Evolutionary conservation across 2,329 filamentous ascomycete species (phyloP).

Genomic region (Pseudocercospora eumusae): DNA sequence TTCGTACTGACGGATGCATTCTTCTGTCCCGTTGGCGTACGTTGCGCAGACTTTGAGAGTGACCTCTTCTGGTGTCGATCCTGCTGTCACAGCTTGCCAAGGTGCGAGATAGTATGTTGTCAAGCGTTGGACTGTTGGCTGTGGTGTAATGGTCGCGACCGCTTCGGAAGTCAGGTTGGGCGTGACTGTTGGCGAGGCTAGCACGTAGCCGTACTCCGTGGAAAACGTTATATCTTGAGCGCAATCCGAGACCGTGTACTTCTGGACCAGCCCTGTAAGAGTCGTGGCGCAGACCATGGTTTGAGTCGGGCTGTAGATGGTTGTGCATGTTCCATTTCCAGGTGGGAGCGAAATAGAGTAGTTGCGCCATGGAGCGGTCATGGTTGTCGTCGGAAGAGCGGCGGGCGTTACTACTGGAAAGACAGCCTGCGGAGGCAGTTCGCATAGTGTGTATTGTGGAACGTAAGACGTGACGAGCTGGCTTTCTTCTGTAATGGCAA

Average conservation of each 20-base stretch:
- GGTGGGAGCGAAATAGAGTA: conserved; percentile 39
- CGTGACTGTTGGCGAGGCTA: conserved; percentile 42
- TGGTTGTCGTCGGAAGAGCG: conserved; percentile 32
- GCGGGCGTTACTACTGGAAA: conserved; percentile 38
- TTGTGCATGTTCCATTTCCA: conserved; percentile 44
- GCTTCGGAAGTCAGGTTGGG: conserved; percentile 14
- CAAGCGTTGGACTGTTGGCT: conserved; percentile 42
- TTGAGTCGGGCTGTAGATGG: conserved; percentile 43
- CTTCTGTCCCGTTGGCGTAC: conserved; percentile 40
- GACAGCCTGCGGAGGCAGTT: conserved; percentile 42
- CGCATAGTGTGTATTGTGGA: conserved; percentile 47
- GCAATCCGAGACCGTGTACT: conserved; percentile 47
- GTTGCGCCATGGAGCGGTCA: conserved; percentile 43
- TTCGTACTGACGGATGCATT: conserved; percentile 47
- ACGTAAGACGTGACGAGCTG: conserved; percentile 48
- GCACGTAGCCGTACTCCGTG: conserved; percentile 46
- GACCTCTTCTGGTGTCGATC: conserved; percentile 43
- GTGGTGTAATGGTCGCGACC: conserved; percentile 37
- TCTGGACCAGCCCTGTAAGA: conserved; percentile 45
- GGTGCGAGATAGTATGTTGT: conserved; percentile 50
- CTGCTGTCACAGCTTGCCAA: conserved; percentile 47
- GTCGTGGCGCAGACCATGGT: conserved; percentile 50
- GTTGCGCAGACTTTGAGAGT: conserved; percentile 46
- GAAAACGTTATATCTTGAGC: conserved; percentile 51
- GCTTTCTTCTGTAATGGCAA: conserved; percentile 47